Evolutionary conservation across 768 basidiomycete species (phyloP).

Genomic region (Cystofilobasidium capitatum): DNA sequence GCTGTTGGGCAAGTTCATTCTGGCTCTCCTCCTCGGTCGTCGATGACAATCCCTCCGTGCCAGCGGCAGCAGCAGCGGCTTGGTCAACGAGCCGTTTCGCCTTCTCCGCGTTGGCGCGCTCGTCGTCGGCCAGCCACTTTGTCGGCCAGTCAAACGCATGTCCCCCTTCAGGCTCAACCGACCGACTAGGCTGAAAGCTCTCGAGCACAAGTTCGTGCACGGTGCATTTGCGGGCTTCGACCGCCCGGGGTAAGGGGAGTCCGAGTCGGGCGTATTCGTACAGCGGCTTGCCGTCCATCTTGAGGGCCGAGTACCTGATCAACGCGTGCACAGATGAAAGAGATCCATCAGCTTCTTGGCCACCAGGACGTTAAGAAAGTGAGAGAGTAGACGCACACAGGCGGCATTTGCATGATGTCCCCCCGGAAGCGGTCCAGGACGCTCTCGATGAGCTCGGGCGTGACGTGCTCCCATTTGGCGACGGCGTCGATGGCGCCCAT

Average conservation of each 20-base stretch:
- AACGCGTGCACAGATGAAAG: not conserved
- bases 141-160: constrained; percentile 70
- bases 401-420: constrained; percentile 79
- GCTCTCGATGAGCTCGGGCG: constrained; percentile 60
- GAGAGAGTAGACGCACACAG: constrained; percentile 53
- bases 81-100: constrained; percentile 46
- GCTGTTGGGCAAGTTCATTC: not conserved
- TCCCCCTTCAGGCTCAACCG: constrained; percentile 39
- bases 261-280: constrained; percentile 92
- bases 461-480: constrained; percentile 63
- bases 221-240: constrained; percentile 71
- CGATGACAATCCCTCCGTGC: not conserved
- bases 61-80: not conserved
- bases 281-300: constrained; percentile 93
- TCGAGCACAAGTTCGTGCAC: constrained; percentile 67
- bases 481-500: constrained; percentile 70
- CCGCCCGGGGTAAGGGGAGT: constrained; percentile 85
- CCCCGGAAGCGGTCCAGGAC: constrained; percentile 67
- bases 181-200: constrained; percentile 40
- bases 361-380: not conserved
- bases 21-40: not conserved
- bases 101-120: constrained; percentile 58
- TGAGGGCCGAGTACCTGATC: constrained; percentile 91
- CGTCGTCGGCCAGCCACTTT: constrained; percentile 56
- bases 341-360: not conserved